phyloP scores from a whole-genome alignment of 1,139 yeast species.

The Kodamaea alishanica region DNA sequence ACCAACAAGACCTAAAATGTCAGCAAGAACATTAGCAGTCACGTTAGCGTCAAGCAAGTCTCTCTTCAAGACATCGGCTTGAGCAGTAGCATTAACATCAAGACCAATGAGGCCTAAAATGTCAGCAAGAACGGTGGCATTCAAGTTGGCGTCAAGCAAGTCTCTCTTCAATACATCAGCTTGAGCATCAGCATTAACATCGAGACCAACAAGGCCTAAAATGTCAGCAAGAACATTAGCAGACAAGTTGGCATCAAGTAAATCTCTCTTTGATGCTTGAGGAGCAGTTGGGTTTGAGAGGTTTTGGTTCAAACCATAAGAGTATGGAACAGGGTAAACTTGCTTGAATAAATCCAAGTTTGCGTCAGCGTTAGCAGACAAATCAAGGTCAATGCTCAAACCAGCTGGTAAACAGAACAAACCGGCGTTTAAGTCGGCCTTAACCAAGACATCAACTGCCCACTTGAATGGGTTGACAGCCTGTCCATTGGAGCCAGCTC shows the following conservation, averaged over 20 bases:
- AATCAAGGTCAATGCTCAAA: slow-evolving; percentile 24
- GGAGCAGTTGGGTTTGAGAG: slow-evolving; percentile 6
- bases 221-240: slow-evolving; percentile 3
- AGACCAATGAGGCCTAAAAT: slow-evolving; percentile 3
- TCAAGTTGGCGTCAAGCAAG: slow-evolving; percentile 5
- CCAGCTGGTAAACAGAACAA: slow-evolving; percentile 30
- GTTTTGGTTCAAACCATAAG: slow-evolving; percentile 13
- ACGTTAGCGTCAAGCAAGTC: slow-evolving; percentile 3
- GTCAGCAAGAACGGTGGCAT: slow-evolving; percentile 9
- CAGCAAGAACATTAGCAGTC: slow-evolving; percentile 1
- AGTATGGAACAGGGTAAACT: slow-evolving; percentile 17
- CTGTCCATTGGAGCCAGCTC: slow-evolving; percentile 7
- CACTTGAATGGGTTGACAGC: slow-evolving; percentile 20
- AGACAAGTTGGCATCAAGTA: slow-evolving; percentile 4
- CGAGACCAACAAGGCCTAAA: slow-evolving; percentile 1
- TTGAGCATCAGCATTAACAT: slow-evolving; percentile 1
- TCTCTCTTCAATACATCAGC: slow-evolving; percentile 8
- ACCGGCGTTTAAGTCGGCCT: slow-evolving; percentile 17
- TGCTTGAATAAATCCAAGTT: slow-evolving; percentile 16
- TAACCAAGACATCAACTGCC: slow-evolving; percentile 25
- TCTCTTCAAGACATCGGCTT: slow-evolving; percentile 8
- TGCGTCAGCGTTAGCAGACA: slow-evolving; percentile 13
- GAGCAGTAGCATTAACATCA: slow-evolving; percentile 11
- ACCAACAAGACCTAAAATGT: slow-evolving; percentile 1
- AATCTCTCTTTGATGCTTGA: slow-evolving; percentile 7